These are phyloP conservation scores for Linderina pennispora DNA, from an alignment of 192 early-diverging fungal genomes.

Conservation along the genomic window DNA sequence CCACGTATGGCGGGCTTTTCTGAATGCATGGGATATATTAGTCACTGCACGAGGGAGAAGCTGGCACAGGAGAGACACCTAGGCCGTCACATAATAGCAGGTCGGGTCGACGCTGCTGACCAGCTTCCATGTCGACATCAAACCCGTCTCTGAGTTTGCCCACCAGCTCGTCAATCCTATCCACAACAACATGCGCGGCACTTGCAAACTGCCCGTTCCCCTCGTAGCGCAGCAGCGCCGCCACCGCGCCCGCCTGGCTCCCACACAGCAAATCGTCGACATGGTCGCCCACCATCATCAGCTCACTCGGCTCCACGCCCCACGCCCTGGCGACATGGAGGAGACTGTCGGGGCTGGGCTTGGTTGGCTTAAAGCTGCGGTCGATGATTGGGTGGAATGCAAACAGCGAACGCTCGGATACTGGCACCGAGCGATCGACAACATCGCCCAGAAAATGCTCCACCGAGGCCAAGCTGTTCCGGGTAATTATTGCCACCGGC, in stretches of 20 bases:
- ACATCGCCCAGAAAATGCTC: conserved; percentile 44
- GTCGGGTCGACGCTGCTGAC: conserved; percentile 1
- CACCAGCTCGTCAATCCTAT: conserved; percentile 29
- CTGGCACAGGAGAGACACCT: no score
- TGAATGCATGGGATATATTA: no score
- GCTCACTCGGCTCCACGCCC: conserved; percentile 37
- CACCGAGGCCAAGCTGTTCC: conserved; percentile 40
- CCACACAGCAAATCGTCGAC: conserved; percentile 49
- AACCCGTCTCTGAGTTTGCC: conserved; percentile 20
- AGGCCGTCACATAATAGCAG: neutral
- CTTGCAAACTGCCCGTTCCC: conserved; percentile 26
- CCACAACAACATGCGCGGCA: conserved; percentile 36
- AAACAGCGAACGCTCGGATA: conserved; percentile 25
- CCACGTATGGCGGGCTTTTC: no score
- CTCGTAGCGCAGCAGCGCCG: conserved; percentile 35
- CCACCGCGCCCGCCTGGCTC: conserved; percentile 33
- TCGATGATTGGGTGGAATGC: conserved; percentile 42
- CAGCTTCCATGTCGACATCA: conserved; percentile 20
- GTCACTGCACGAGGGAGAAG: no score
- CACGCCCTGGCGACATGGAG: conserved; percentile 35
- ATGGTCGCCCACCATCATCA: conserved; percentile 52
- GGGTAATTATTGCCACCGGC: conserved; percentile 45
- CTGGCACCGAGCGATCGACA: conserved; percentile 11
- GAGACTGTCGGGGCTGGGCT: conserved; percentile 42
- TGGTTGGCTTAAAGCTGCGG: conserved; percentile 42